phyloP scores from a whole-genome alignment of 495 filamentous ascomycete species.

The Pseudevernia furfuracea region DNA sequence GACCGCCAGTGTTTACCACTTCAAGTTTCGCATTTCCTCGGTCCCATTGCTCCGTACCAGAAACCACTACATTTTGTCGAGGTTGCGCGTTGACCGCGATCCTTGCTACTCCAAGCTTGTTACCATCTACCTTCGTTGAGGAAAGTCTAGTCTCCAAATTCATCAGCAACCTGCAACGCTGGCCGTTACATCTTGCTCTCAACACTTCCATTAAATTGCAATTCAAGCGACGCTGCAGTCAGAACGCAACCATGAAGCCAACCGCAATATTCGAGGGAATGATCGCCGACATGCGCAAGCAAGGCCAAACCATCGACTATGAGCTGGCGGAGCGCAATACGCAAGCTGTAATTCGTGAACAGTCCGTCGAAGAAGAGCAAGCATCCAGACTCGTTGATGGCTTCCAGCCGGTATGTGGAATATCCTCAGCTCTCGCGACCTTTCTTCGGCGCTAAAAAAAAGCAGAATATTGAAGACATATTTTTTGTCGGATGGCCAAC shows the following conservation, averaged over 20 bases:
- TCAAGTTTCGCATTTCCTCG: not conserved
- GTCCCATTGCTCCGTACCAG: not conserved
- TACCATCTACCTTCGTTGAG: not conserved
- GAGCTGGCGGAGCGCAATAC: not conserved
- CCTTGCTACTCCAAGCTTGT: not conserved
- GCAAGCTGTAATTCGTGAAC: not conserved
- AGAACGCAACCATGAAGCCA: not conserved
- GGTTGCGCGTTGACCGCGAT: not conserved
- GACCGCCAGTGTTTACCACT: not conserved
- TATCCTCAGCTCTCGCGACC: not conserved
- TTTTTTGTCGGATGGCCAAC: not conserved
- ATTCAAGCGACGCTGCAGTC: not conserved
- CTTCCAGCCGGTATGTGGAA: not conserved
- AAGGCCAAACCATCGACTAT: not conserved
- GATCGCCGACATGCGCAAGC: not conserved
- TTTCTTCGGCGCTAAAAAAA: too few species aligned
- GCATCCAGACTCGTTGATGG: not conserved
- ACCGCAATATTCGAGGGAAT: not conserved
- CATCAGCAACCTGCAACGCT: not conserved
- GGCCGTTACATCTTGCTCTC: not conserved
- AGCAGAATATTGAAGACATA: too few species aligned
- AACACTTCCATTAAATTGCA: not conserved
- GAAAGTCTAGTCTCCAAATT: not conserved
- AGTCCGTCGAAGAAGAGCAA: not conserved
- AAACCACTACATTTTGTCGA: not conserved